phyloP scores from a whole-genome alignment of 768 basidiomycete species.

The Mycena indigotica region DNA sequence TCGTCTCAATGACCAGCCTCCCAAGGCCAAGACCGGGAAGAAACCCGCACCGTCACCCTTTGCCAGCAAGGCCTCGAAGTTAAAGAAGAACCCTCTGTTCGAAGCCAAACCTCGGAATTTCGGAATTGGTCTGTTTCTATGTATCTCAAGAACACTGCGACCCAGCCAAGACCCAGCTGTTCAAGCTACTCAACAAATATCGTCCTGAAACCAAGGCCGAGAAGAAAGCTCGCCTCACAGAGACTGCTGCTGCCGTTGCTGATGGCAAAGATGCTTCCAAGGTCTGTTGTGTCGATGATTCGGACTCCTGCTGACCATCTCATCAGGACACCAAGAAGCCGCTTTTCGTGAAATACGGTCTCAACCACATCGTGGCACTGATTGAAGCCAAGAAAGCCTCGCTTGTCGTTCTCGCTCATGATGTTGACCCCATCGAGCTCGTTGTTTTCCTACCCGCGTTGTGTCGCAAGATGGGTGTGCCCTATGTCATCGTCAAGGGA shows the following conservation, averaged over 20 bases:
- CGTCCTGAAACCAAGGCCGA: conserved; percentile 93
- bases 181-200: conserved; percentile 98
- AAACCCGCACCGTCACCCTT: conserved; percentile 86
- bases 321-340: conserved; percentile 88
- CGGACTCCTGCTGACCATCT: neutral
- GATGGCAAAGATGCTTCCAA: conserved; percentile 70
- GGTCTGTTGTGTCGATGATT: conserved; percentile 30
- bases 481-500: conserved; percentile 97
- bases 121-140: conserved; percentile 76
- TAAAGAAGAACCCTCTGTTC: conserved; percentile 94
- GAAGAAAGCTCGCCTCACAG: conserved; percentile 91
- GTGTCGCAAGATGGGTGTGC: conserved; percentile 99
- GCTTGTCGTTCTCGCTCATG: conserved; percentile 94
- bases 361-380: conserved; percentile 96
- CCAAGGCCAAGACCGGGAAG: conserved; percentile 78
- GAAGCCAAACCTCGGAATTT: conserved; percentile 90
- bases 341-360: conserved; percentile 91
- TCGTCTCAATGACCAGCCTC: conserved; percentile 97
- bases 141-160: conserved; percentile 88
- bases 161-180: too few relatives aligned
- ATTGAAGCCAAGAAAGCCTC: conserved; percentile 97
- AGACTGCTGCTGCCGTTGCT: conserved; percentile 74
- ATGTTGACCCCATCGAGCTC: conserved; percentile 99
- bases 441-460: conserved; percentile 98
- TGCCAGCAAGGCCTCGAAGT: conserved; percentile 69